A percentile compares a stretch with the other conserved stretches of the same genome.
Conservation (phyloP, 176 grass and related monocot species). For the Oryza meridionalis region DNA sequence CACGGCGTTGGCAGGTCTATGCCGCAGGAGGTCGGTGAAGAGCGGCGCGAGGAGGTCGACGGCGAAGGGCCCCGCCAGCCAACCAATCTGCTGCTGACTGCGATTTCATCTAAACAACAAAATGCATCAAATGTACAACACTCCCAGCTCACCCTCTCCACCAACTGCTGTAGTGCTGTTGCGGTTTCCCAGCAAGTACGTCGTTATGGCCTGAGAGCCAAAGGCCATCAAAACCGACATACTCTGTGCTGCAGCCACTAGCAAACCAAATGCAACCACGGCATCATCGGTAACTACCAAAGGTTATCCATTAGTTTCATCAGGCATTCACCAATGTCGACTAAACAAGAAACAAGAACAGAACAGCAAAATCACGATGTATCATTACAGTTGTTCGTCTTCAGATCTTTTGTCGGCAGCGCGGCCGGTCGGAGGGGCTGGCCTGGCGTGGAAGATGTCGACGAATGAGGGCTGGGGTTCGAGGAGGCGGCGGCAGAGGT, state of each 20-base stretch:
- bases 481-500: not conserved
- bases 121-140: not conserved
- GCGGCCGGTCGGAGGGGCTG: not conserved
- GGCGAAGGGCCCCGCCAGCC: conserved; percentile 50
- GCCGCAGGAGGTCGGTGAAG: conserved; percentile 45
- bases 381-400: not conserved
- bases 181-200: too few species aligned
- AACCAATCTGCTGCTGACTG: too few species aligned
- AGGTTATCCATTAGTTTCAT: too few species aligned
- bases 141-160: too few species aligned
- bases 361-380: not conserved
- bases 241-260: not conserved
- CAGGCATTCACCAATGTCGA: not conserved
- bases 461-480: not conserved
- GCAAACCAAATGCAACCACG: not conserved
- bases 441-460: not conserved
- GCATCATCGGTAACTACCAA: not conserved
- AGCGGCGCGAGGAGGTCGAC: conserved; percentile 63
- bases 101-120: not conserved
- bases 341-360: conserved; percentile 2
- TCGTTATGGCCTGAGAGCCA: too few species aligned
- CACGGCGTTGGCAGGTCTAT: conserved; percentile 47
- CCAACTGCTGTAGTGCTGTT: too few species aligned
- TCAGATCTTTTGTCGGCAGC: not conserved
- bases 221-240: too few species aligned